Conservation (phyloP, 306 rosid genomes). For the Erythrophleum fordii region DNA sequence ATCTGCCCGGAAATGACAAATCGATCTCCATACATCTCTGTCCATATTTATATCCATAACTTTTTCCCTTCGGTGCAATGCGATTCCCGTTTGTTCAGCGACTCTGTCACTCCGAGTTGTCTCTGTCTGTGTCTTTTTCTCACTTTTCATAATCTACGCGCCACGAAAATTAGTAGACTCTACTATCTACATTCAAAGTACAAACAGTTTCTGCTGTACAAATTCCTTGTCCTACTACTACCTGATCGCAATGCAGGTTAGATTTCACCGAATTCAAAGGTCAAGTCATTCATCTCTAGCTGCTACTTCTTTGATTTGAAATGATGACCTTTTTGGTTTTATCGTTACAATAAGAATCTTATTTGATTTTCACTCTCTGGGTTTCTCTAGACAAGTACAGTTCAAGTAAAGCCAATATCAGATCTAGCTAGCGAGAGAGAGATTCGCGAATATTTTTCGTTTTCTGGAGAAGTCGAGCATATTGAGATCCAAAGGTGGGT, state of each 20-base stretch:
- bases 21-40: too few species aligned
- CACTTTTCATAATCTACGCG: background rate
- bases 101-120: slow-evolving; percentile 15
- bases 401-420: slow-evolving; percentile 80
- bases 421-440: slow-evolving; percentile 96
- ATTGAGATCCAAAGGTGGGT: slow-evolving; percentile 74
- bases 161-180: background rate
- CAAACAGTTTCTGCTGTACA: background rate
- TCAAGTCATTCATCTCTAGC: background rate
- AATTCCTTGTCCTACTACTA: background rate
- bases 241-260: slow-evolving; percentile 43
- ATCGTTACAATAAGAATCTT: background rate
- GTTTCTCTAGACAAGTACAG: slow-evolving; percentile 72
- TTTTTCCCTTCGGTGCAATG: background rate
- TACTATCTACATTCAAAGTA: background rate
- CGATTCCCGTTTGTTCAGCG: slow-evolving; percentile 20
- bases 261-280: background rate
- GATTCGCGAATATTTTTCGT: slow-evolving; percentile 93
- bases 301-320: slow-evolving; percentile 25
- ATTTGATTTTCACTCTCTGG: slow-evolving; percentile 22
- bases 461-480: slow-evolving; percentile 88
- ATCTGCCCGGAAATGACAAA: too few species aligned
- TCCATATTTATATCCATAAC: too few species aligned
- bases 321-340: too few species aligned
- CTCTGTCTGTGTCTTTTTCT: background rate